Evolutionary conservation across 1,284 basidiomycete species (phyloP), one percentile per base, ranked within the genome.

Genomic region (Salmacisia buchloeana): DNA sequence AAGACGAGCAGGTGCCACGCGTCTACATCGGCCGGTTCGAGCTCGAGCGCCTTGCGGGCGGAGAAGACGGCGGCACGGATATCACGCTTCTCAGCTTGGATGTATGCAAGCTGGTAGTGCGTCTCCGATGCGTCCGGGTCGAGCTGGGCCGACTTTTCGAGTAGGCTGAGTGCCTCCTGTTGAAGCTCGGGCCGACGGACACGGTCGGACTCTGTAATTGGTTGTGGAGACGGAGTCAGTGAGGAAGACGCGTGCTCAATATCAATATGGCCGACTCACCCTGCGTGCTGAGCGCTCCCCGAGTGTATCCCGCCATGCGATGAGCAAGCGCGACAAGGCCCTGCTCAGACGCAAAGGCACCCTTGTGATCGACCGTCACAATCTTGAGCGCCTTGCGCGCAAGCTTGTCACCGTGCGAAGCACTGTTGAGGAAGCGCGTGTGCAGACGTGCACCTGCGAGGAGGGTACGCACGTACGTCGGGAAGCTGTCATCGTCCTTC

Each of bases 1-100:
- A 98, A 82, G 0, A 90, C 91, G 0, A 97, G 84, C 18, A 97
- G 84, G 80, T 97, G 94, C 94, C 94, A 97, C 62, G 89, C 87
- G 43, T 90, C 85, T 29, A 90, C 84, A 70, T 90, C 88, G 27
- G 82, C 82, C 0, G 89, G 83, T 61, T 89, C 87, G 2, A 85
- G 84, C 80, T 94, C 91, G 10, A 94, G 86, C 13, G 77, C 90
- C 12, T 83, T 80, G 12, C 89, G 86, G 0, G 91, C 89, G 45
- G 86, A 83, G 7, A 85, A 81, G 1, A 89, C 83, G 0, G 92
- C 92, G 3, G 84, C 81, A 33, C 85, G 83, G 23, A 94, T 82
- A 68, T 91, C 85, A 31, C 88, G 86, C n/a, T 84, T 83, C 60
- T 88, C 85, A 10, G 89, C 85, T 60, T 90, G 69, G 39, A 74